Evolutionary conservation across 495 filamentous ascomycete genomes (phyloP).

Genomic region (Pyrenula aspistea): DNA sequence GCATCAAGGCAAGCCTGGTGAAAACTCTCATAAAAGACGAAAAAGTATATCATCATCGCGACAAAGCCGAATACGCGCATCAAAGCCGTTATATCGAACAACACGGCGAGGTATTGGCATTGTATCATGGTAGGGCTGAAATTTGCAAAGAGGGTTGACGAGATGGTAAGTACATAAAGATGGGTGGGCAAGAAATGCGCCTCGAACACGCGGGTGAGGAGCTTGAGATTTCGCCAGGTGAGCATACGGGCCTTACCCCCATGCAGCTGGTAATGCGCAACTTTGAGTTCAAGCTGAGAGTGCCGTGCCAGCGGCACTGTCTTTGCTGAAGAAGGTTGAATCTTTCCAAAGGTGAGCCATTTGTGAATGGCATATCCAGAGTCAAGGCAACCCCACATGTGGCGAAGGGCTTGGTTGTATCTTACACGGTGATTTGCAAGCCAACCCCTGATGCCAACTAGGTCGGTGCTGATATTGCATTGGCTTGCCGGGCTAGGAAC

Average conservation of each 20-base stretch:
- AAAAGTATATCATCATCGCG: slow-evolving; percentile 39
- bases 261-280: not conserved
- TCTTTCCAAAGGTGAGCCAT: not conserved
- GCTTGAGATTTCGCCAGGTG: not conserved
- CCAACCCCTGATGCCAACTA: slow-evolving; percentile 20
- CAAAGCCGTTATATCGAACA: slow-evolving; percentile 43
- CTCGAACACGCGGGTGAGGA: slow-evolving; percentile 53
- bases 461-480: slow-evolving; percentile 49
- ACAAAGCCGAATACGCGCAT: slow-evolving; percentile 45
- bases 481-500: slow-evolving; percentile 53
- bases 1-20: slow-evolving; percentile 39
- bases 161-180: slow-evolving; percentile 44
- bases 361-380: slow-evolving; percentile 41
- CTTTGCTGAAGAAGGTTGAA: not conserved
- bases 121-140: slow-evolving; percentile 31
- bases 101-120: slow-evolving; percentile 35
- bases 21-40: slow-evolving; percentile 50
- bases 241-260: not conserved
- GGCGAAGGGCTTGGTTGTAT: slow-evolving; percentile 52
- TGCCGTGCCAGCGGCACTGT: not conserved
- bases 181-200: slow-evolving; percentile 59
- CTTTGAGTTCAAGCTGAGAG: not conserved
- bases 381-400: slow-evolving; percentile 65
- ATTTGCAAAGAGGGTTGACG: slow-evolving; percentile 42
- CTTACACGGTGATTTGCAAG: slow-evolving; percentile 42